Percentiles rank a stretch among this genome's conserved stretches.
Evolutionary conservation across 352 stramenopile genomes (phyloP).

Genomic region (Pythium dissotocum): DNA sequence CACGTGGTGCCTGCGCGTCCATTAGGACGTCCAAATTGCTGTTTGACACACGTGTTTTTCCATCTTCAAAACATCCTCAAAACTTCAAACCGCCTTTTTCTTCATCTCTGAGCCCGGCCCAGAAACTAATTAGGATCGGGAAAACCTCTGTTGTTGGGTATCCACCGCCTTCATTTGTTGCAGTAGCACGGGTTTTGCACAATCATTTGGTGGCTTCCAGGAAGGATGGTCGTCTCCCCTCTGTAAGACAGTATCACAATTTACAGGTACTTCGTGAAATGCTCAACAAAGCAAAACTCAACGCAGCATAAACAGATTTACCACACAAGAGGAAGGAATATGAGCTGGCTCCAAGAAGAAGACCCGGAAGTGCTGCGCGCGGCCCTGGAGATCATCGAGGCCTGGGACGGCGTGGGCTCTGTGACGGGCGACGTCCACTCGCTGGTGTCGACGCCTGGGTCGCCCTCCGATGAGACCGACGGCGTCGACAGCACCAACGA

Average conservation of each 20-base stretch:
- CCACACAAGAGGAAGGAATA: not conserved
- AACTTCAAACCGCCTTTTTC: too few species aligned
- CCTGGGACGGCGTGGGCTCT: conserved; percentile 10
- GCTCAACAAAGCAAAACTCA: not conserved
- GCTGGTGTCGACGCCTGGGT: not conserved
- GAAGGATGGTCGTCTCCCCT: not conserved
- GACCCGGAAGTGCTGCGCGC: conserved; percentile 23
- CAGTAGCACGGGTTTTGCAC: not conserved
- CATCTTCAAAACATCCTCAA: not conserved
- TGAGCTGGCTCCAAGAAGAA: conserved; percentile 15
- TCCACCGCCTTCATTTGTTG: not conserved
- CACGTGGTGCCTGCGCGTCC: too few species aligned
- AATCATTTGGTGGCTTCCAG: not conserved
- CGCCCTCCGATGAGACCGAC: not conserved
- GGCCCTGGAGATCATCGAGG: conserved; percentile 21
- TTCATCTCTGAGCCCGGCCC: not conserved
- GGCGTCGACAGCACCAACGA: conserved; percentile 11
- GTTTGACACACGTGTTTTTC: too few species aligned
- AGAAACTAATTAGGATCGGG: not conserved
- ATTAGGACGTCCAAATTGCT: too few species aligned
- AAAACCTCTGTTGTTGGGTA: not conserved
- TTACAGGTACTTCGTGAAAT: not conserved
- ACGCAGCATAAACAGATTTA: not conserved
- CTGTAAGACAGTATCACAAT: not conserved
- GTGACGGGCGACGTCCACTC: not conserved